Evolutionary conservation across 2,329 filamentous ascomycete species (phyloP), one percentile per base, ranked within the genome.

Genomic region (Dendryphion nanum): DNA sequence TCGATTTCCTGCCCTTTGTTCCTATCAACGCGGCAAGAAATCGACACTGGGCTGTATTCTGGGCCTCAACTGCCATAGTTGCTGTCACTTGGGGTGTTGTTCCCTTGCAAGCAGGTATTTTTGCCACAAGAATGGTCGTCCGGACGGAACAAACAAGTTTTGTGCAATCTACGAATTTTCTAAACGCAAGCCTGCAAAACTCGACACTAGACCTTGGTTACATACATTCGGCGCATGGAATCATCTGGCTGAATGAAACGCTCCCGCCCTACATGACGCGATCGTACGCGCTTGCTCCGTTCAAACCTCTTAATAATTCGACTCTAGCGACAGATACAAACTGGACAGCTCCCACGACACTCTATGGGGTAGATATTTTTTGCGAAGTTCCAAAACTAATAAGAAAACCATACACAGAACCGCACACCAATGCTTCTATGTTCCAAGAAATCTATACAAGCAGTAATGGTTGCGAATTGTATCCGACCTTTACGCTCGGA

Each of bases 71-170:
- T 0, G 63, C 70, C 0, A 71, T 78, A 45, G 57, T 82, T 0
- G 30, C 79, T 0, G 67, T 81, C 0, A 75, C 77, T 3, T 81
- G 75, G 74, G 59, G 70, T 0, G 44, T 83, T 0, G 80, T 78
- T 0, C 79, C 79, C 0, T 47, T 75, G 0, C 77, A 81, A 48
- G 71, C 75, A 18, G 72, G 76, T n/a, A 69, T 81, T 0, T 74
- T 82, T 4, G 4, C 29, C 12, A 30, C 2, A 3, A 72, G 15
- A 13, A 36, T 20, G 4, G 17, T 24, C 33, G 16, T 3, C 4
- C 23, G 4, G 13, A 13, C 6, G 8, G 2, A 10, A 8, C 15
- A 3, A 10, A 8, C 29, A 8, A 10, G 8, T 16, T 30, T 30
- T 15, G 29, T 13, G 8, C 3, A 8, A 10, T 30, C 29, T 8